Conservation (phyloP, 331 rosid species). For the Quercus lobata region DNA sequence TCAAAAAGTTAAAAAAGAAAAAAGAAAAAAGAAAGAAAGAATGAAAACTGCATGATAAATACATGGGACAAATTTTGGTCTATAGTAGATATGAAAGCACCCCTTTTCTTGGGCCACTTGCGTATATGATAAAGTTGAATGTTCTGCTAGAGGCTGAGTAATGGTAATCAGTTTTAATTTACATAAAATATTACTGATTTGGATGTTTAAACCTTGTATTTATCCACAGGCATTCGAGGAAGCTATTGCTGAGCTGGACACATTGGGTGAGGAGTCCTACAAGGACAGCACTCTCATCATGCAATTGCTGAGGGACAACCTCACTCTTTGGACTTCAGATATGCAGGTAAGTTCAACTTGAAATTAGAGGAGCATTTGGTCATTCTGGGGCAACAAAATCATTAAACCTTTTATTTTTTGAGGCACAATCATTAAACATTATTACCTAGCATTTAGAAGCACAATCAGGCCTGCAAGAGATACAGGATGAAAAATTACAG, state of each 20-base stretch:
- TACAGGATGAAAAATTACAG: background rate
- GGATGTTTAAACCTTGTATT: background rate
- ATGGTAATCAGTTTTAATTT: background rate
- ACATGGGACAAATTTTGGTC: background rate
- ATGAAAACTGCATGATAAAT: background rate
- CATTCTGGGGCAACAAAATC: background rate
- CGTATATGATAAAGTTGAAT: background rate
- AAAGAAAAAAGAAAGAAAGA: background rate
- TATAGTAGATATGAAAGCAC: background rate
- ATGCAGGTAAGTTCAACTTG: slow-evolving; percentile 42
- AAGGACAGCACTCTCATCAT: slow-evolving; percentile 90
- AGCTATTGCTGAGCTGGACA: slow-evolving; percentile 93
- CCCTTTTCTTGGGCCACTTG: background rate
- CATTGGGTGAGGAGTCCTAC: slow-evolving; percentile 87
- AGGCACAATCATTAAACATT: background rate
- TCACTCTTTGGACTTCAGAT: slow-evolving; percentile 89
- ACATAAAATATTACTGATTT: slow-evolving; percentile 1
- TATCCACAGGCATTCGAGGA: slow-evolving; percentile 74
- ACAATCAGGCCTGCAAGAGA: background rate
- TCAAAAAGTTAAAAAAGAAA: background rate
- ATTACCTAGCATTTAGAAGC: background rate
- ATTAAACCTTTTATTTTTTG: too few species aligned
- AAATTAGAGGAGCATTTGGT: background rate
- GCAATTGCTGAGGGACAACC: slow-evolving; percentile 91
- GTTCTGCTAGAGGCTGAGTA: background rate